Conservation (phyloP, 495 filamentous ascomycete genomes). For the Hypoxylon lienhwacheense region DNA sequence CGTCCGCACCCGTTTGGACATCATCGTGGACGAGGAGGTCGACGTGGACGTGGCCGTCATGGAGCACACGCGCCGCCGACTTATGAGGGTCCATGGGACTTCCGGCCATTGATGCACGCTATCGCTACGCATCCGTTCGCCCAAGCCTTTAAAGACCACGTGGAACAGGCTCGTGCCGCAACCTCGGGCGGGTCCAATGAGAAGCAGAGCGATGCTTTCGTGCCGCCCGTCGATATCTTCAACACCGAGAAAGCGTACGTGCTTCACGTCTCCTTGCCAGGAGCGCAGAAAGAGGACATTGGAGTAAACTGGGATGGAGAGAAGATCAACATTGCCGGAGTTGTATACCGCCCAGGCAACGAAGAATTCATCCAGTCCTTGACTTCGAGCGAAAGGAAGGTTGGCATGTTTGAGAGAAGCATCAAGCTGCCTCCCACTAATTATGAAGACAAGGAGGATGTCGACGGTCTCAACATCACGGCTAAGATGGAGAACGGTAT, state of each 20-base stretch:
- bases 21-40: slow-evolving; percentile 34
- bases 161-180: slow-evolving; percentile 35
- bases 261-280: slow-evolving; percentile 73
- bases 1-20: slow-evolving; percentile 23
- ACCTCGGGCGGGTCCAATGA: slow-evolving; percentile 32
- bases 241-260: slow-evolving; percentile 63
- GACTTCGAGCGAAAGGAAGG: slow-evolving; percentile 62
- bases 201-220: slow-evolving; percentile 55
- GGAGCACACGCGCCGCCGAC: slow-evolving; percentile 17
- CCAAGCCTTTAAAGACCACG: slow-evolving; percentile 44
- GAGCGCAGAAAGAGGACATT: slow-evolving; percentile 76
- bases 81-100: slow-evolving; percentile 41
- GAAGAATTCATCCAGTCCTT: slow-evolving; percentile 71
- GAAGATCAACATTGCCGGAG: slow-evolving; percentile 67
- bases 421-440: slow-evolving; percentile 56
- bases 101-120: slow-evolving; percentile 44
- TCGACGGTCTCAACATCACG: slow-evolving; percentile 65
- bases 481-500: slow-evolving; percentile 67
- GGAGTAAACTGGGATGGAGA: slow-evolving; percentile 74
- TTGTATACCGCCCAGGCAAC: slow-evolving; percentile 69
- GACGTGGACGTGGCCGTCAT: slow-evolving; percentile 22
- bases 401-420: slow-evolving; percentile 73
- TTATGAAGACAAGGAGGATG: slow-evolving; percentile 57
- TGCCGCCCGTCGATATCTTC: slow-evolving; percentile 72
- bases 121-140: slow-evolving; percentile 47